Conservation (phyloP, 768 basidiomycete genomes). For the Suillus brevipes region DNA sequence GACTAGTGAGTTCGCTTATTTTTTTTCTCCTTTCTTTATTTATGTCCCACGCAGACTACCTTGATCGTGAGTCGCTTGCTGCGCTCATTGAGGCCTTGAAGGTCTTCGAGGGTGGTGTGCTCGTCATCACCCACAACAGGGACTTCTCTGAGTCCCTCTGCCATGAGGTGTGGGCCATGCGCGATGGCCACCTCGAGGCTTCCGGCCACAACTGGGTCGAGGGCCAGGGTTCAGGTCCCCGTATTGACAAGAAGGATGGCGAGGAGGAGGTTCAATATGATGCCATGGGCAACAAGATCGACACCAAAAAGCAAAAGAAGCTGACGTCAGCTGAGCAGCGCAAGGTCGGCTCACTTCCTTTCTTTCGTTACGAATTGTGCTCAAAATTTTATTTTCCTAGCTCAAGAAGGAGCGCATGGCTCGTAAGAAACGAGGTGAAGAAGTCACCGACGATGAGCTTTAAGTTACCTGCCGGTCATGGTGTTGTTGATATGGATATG, state of each 20-base stretch:
- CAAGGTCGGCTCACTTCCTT: slow-evolving; percentile 50
- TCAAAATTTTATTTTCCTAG: slow-evolving; percentile 23
- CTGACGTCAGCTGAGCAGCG: slow-evolving; percentile 78
- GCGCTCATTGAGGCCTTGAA: slow-evolving; percentile 98
- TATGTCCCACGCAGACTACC: slow-evolving; percentile 65
- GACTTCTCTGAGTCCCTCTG: slow-evolving; percentile 99
- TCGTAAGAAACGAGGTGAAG: slow-evolving; percentile 84
- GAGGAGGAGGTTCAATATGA: slow-evolving; percentile 92
- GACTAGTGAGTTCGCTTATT: slow-evolving; percentile 58
- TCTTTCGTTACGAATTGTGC: slow-evolving; percentile 2
- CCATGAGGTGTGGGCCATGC: slow-evolving; percentile 99
- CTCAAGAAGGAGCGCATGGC: slow-evolving; percentile 96
- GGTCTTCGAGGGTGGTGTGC: slow-evolving; percentile 97
- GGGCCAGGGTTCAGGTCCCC: slow-evolving; percentile 92
- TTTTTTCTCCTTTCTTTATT: not conserved
- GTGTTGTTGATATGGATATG: slow-evolving; percentile 9
- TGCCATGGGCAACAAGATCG: slow-evolving; percentile 98
- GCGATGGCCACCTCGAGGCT: slow-evolving; percentile 92
- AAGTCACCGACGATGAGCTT: slow-evolving; percentile 62
- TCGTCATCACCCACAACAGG: slow-evolving; percentile 96
- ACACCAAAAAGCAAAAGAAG: slow-evolving; percentile 84
- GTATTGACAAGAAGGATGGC: slow-evolving; percentile 92
- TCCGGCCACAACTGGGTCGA: slow-evolving; percentile 99
- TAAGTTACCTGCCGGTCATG: slow-evolving; percentile 23
- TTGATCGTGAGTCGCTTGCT: slow-evolving; percentile 98